Base-by-base conservation (phyloP, 345 rosid species). In the Melastoma malabathricum region DNA sequence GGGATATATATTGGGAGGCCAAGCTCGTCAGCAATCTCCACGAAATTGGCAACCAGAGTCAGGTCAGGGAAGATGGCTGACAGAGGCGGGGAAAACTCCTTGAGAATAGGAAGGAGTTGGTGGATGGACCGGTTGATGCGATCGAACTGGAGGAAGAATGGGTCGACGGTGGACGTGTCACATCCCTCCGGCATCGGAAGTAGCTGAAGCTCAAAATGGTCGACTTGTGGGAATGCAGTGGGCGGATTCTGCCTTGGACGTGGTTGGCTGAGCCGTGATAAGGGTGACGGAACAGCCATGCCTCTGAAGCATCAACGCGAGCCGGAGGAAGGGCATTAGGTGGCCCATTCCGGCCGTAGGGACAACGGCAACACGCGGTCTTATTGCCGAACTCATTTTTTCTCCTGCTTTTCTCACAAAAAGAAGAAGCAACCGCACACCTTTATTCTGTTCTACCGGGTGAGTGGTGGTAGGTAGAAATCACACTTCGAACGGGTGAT, bases 331-430 rank as follows among this genome's bases (percentile, higher is more conserved):
- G 0, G 80, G 80, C 10, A 53, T 73, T 25, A 71, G 48, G 49
- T 79, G 82, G 19, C 80, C 79, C 65, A 72, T 67, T 3, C 82
- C 80, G 15, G 74, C 68, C 6, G 63, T 54, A 0, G 77, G 69
- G 20, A 79, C 44, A 46, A 73, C 58, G 41, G 68, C 79, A 15
- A 75, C 51, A 45, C 63, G 79, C 29, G 63, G 64, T 15, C 25
- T 0, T 22, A 18, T 46, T 14, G 17, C n/a, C 25, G 9, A 13
- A 55, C 20, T n/a, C 54, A 50, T 50, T 5, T 29, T 29, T 29
- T 29, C 31, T 27, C 31, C 31, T 27, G 4, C 31, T 27, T 27
- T n/a, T n/a, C n/a, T n/a, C n/a, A n/a, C n/a, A n/a, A n/a, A n/a
- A n/a, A n/a, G n/a, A n/a, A n/a, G n/a, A n/a, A n/a, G n/a, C n/a